These are phyloP conservation scores for Cucumis hystrix DNA, from an alignment of 306 rosid genomes.

Conservation along the genomic window DNA sequence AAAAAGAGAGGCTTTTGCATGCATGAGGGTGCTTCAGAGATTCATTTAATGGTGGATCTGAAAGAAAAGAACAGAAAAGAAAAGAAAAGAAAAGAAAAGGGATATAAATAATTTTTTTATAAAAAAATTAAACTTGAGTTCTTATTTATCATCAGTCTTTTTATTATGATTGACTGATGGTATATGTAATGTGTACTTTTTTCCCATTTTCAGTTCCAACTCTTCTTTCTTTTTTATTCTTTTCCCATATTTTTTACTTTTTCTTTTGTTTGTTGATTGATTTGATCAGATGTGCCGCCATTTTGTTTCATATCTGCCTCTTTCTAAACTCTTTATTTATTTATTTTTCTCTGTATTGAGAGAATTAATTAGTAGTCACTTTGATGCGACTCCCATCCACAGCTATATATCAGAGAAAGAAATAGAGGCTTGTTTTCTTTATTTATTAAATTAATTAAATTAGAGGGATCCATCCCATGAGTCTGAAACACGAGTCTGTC, in stretches of 20 bases:
- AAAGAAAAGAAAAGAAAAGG: background rate
- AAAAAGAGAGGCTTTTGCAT: background rate
- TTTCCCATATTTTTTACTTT: too few species aligned
- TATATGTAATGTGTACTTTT: constrained; percentile 14
- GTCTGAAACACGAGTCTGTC: constrained; percentile 11
- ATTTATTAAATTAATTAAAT: too few species aligned
- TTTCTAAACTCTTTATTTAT: constrained; percentile 13
- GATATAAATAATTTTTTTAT: background rate
- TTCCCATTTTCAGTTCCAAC: constrained; percentile 11
- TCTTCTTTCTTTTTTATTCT: background rate
- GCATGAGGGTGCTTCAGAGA: constrained; percentile 1
- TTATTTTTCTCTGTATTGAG: background rate
- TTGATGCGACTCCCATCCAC: constrained; percentile 23
- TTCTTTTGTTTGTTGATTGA: constrained; percentile 17
- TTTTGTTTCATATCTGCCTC: constrained; percentile 31
- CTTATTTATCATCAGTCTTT: constrained; percentile 17
- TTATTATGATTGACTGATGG: constrained; percentile 57
- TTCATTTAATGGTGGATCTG: background rate
- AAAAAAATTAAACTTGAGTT: background rate
- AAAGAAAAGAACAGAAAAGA: background rate
- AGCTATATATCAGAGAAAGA: background rate
- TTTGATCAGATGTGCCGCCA: constrained; percentile 94
- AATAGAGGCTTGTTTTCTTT: background rate
- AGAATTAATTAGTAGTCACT: background rate
- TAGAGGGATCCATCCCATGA: constrained; percentile 17